These are phyloP conservation scores for Kuraishia piskuri DNA, from an alignment of 805 yeast genomes.

Conservation along the genomic window DNA sequence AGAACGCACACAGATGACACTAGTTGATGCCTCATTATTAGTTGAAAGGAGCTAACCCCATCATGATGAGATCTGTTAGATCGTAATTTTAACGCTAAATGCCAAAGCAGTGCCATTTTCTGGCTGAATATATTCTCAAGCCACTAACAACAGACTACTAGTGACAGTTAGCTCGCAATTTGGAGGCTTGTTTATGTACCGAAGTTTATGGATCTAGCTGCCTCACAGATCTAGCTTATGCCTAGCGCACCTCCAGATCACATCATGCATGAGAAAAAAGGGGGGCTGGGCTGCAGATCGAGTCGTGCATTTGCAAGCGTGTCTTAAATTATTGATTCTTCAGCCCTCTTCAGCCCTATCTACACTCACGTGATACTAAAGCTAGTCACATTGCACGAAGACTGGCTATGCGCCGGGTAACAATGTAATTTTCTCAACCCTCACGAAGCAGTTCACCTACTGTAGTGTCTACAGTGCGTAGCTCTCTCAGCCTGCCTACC, in stretches of 20 bases:
- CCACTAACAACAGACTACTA: too few relatives aligned
- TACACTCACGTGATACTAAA: not conserved
- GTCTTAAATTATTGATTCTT: too few relatives aligned
- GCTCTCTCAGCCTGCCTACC: not conserved
- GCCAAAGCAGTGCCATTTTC: too few relatives aligned
- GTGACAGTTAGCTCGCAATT: not conserved
- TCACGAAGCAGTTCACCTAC: not conserved
- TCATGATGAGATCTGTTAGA: too few relatives aligned
- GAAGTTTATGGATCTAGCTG: not conserved
- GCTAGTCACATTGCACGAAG: not conserved
- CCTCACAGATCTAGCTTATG: not conserved
- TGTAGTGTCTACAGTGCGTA: not conserved
- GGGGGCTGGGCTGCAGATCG: not conserved
- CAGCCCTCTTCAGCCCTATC: too few relatives aligned
- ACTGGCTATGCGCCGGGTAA: not conserved
- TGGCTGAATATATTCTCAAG: too few relatives aligned
- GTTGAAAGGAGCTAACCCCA: too few relatives aligned
- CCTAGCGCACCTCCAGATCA: not conserved
- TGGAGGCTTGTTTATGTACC: not conserved
- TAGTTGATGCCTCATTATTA: too few relatives aligned
- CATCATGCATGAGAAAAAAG: not conserved
- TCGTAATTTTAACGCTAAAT: too few relatives aligned
- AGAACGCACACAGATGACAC: too few relatives aligned
- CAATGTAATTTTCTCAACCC: not conserved
- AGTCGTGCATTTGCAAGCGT: not conserved